Base-by-base conservation (phyloP, 1,139 yeast genomes). In the Yamadazyma buinensis region DNA sequence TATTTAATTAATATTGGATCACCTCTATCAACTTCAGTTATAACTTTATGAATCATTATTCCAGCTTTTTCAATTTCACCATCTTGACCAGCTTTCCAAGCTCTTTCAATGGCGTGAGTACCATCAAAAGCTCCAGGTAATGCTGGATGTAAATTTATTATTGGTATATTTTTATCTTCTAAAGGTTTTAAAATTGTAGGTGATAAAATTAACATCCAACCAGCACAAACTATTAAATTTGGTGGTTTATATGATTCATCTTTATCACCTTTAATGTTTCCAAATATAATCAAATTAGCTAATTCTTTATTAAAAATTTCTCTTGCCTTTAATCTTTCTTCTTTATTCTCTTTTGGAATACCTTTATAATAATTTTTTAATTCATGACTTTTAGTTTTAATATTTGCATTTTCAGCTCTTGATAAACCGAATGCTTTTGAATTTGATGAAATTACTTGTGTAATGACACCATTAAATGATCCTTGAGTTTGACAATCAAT, bases 81-180 rank as follows among this genome's bases (percentile, higher is more conserved):
- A 31, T 72, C 75, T 54, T 87, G 95, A 28, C 97, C 97, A 9
- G 95, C 95, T 51, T 86, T 71, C 92, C 95, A 90, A 1, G 97
- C 95, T 50, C 97, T 71, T 51, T 92, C 96, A 42, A 92, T 92
- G 15, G 98, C 97, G 61, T 86, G 90, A 9, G 95, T 90, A 3
- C 98, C 98, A 41, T 92, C 97, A 66, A 92, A 92, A 3, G 90
- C 90, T 17, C 96, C 96, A 2, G 98, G 98, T 38, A 92, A 74
- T 0, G 98, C 97, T 3, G 98, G 98, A 56, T 92, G 98, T 41
- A 92, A 66, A 54, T 92, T 92, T 51, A 92, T 88, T 42, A 92
- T 88, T 20, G 88, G 84, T 22, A 88, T 73, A 1, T 73, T 68
- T 3, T 73, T 77, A 7, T 70, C 57, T 35, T 69, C 77, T 30